These are phyloP conservation scores for Echria macrotheca DNA, from an alignment of 495 filamentous ascomycete genomes.

Conservation along the genomic window DNA sequence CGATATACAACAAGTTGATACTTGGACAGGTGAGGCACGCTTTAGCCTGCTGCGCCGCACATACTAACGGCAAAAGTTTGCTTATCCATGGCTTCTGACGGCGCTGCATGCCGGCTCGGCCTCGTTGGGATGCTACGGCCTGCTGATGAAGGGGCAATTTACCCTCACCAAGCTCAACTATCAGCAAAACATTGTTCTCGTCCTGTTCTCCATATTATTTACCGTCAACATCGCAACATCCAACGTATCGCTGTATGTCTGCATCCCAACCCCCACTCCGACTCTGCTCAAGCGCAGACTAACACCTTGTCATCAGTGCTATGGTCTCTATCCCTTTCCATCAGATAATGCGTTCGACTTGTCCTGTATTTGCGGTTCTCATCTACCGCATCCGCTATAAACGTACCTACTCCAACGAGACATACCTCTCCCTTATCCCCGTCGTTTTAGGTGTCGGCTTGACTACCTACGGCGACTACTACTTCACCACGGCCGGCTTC, in stretches of 20 bases:
- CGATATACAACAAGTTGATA: conserved; percentile 51
- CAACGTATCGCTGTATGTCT: conserved; percentile 46
- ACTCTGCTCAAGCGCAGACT: background rate
- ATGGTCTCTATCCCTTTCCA: conserved; percentile 56
- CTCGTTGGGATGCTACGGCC: conserved; percentile 44
- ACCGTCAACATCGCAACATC: conserved; percentile 56
- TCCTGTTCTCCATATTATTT: conserved; percentile 51
- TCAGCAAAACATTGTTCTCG: conserved; percentile 41
- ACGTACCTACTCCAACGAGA: conserved; percentile 41
- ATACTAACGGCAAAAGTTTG: conserved; percentile 28
- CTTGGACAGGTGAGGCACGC: conserved; percentile 39
- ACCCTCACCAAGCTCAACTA: conserved; percentile 39
- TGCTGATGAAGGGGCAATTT: conserved; percentile 42
- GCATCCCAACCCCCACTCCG: background rate
- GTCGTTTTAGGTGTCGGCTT: conserved; percentile 51
- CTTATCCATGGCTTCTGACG: conserved; percentile 55
- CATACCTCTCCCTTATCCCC: conserved; percentile 53
- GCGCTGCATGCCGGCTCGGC: conserved; percentile 47
- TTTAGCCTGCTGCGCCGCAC: background rate
- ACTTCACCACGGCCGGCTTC: conserved; percentile 49
- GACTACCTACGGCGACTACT: conserved; percentile 54
- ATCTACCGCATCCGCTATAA: conserved; percentile 48
- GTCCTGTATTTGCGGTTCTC: conserved; percentile 49
- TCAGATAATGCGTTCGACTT: conserved; percentile 54
- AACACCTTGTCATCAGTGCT: conserved; percentile 24